These are phyloP conservation scores for Talaromyces sp. DNA, from an alignment of 2,329 filamentous ascomycete species.

Conservation along the genomic window DNA sequence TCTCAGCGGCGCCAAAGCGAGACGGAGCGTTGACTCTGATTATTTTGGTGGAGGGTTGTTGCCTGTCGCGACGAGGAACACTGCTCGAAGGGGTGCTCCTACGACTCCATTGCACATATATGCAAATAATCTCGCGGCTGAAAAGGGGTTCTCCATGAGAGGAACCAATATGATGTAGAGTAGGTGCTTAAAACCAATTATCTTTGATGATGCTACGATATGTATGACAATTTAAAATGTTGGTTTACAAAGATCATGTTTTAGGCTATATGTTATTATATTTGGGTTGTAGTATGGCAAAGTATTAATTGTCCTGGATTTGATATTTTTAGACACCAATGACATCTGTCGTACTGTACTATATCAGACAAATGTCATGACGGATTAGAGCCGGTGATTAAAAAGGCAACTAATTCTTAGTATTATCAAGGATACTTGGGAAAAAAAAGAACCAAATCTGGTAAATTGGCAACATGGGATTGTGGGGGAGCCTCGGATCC, in stretches of 20 bases:
- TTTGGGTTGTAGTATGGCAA: background rate
- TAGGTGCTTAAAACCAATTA: background rate
- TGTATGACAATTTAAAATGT: background rate
- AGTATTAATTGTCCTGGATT: background rate
- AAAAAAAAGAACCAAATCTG: too few species aligned
- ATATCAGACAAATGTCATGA: background rate
- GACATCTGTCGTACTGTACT: background rate
- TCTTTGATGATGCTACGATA: background rate
- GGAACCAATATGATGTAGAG: background rate
- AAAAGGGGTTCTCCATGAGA: background rate
- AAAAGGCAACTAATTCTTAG: too few species aligned
- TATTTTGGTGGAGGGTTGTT: slow-evolving; percentile 9
- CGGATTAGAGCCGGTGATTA: too few species aligned
- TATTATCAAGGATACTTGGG: too few species aligned
- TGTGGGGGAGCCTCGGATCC: background rate
- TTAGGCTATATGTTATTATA: background rate
- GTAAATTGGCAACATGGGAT: too few species aligned
- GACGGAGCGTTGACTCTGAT: slow-evolving; percentile 2
- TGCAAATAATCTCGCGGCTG: background rate
- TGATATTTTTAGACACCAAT: background rate
- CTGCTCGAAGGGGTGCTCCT: background rate
- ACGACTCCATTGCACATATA: slow-evolving; percentile 4
- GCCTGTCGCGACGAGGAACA: slow-evolving; percentile 7
- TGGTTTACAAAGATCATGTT: background rate
- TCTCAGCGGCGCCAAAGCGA: slow-evolving; percentile 1